These are phyloP conservation scores for Purpureocillium lavendulum DNA, from an alignment of 2,329 filamentous ascomycete genomes.

Conservation along the genomic window DNA sequence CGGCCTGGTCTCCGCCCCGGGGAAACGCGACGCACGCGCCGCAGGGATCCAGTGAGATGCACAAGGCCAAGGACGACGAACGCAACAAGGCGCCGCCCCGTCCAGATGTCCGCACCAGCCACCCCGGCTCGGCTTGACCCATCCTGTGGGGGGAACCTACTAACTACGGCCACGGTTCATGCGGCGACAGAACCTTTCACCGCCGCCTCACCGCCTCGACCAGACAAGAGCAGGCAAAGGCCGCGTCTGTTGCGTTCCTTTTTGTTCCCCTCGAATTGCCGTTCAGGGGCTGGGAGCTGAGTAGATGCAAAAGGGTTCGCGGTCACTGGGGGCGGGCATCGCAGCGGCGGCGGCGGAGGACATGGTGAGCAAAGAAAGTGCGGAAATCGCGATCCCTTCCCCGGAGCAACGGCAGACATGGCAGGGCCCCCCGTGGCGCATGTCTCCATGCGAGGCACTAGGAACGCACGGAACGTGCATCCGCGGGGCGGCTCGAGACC, in stretches of 20 bases:
- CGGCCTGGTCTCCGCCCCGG: too few species aligned
- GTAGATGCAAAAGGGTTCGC: too few species aligned
- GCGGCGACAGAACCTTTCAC: not conserved
- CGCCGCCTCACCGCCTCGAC: conserved; percentile 6
- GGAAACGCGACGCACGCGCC: too few species aligned
- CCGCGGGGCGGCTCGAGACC: not conserved
- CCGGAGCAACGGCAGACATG: not conserved
- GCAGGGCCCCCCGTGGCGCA: not conserved
- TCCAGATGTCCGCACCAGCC: not conserved
- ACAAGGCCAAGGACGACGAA: too few species aligned
- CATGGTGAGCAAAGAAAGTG: too few species aligned
- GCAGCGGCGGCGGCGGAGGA: too few species aligned
- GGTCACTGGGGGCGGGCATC: too few species aligned
- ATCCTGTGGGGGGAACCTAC: not conserved
- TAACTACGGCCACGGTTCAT: conserved; percentile 4
- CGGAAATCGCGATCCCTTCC: too few species aligned
- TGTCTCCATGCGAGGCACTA: conserved; percentile 2
- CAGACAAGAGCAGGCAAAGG: not conserved
- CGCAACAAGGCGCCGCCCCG: not conserved
- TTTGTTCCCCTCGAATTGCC: too few species aligned
- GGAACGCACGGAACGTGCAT: conserved; percentile 2
- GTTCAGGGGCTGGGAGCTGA: too few species aligned
- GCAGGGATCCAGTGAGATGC: too few species aligned
- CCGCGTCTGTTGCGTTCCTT: too few species aligned
- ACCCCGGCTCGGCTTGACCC: not conserved